Conservation (phyloP, 169 alveolate genomes). For the Eimeria zaria region DNA sequence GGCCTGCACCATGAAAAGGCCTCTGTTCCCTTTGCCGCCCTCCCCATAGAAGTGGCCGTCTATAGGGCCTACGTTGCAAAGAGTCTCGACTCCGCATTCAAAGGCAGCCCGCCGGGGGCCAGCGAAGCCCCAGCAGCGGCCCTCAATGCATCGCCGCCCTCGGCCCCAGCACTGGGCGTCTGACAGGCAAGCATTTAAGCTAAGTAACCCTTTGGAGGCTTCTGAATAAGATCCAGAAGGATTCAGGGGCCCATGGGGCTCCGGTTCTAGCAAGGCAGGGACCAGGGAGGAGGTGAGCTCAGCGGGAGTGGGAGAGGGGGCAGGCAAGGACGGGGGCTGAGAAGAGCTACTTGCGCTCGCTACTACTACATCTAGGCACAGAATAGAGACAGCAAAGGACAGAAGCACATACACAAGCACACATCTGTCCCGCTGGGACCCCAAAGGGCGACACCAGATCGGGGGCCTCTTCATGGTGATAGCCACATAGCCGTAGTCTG, state of each 20-base stretch:
- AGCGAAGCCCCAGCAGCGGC: slow-evolving; percentile 85
- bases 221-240: neutral
- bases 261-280: neutral
- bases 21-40: slow-evolving; percentile 12
- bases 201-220: slow-evolving; percentile 37
- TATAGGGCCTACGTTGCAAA: slow-evolving; percentile 13
- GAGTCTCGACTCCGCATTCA: slow-evolving; percentile 58
- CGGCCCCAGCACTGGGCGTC: slow-evolving; percentile 80
- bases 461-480: slow-evolving; percentile 48
- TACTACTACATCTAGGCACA: neutral
- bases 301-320: neutral
- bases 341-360: slow-evolving; percentile 16
- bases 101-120: slow-evolving; percentile 66
- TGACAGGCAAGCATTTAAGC: slow-evolving; percentile 25
- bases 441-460: slow-evolving; percentile 30
- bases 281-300: neutral
- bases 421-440: slow-evolving; percentile 31
- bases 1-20: slow-evolving; percentile 48
- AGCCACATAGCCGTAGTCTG: slow-evolving; percentile 67
- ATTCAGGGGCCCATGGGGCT: neutral
- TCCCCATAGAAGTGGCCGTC: slow-evolving; percentile 81
- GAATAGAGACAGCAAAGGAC: neutral
- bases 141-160: slow-evolving; percentile 80
- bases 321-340: neutral
- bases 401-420: neutral